phyloP scores from a whole-genome alignment of 306 rosid genomes.

The Crotalaria pallida region DNA sequence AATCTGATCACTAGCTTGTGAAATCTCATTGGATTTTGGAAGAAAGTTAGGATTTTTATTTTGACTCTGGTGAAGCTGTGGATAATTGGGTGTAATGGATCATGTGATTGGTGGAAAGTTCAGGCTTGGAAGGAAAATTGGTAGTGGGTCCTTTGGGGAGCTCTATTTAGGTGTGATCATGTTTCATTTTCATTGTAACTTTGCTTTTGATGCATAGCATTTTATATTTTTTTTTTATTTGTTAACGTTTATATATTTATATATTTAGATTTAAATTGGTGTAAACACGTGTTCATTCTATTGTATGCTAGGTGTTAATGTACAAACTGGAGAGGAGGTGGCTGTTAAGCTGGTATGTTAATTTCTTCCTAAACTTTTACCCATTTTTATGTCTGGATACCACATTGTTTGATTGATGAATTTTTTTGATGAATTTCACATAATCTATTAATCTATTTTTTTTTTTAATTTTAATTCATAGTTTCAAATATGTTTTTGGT shows the following conservation, averaged over 20 bases:
- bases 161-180: conserved; percentile 68
- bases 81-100: conserved; percentile 64
- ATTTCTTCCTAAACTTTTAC: neutral
- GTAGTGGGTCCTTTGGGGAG: conserved; percentile 99
- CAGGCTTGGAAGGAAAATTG: conserved; percentile 96
- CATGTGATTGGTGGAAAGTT: conserved; percentile 90
- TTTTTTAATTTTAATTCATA: too few species aligned
- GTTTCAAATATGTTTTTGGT: neutral
- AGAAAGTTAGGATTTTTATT: conserved; percentile 22
- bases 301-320: conserved; percentile 62
- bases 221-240: too few species aligned
- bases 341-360: conserved; percentile 95
- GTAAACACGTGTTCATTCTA: neutral
- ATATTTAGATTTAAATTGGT: neutral
- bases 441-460: neutral
- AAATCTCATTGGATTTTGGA: conserved; percentile 28
- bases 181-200: neutral
- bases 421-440: neutral
- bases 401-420: neutral
- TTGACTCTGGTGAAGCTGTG: conserved; percentile 30
- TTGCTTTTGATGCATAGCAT: neutral
- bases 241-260: too few species aligned
- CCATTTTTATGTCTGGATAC: conserved; percentile 8
- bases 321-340: conserved; percentile 98
- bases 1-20: conserved; percentile 6